These are phyloP conservation scores for Plasmodium malariae DNA, from an alignment of 169 alveolate species.

Conservation along the genomic window DNA sequence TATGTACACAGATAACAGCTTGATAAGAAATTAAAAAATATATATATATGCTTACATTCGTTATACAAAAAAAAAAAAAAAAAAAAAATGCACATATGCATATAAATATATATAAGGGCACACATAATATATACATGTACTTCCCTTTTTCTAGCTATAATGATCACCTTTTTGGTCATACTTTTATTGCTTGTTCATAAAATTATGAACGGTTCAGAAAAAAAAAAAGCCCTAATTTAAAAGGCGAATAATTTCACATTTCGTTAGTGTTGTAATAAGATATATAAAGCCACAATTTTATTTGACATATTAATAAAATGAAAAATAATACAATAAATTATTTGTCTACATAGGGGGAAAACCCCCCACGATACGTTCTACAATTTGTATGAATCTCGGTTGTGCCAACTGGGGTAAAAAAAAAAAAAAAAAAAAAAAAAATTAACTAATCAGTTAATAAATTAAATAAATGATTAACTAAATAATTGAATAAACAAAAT, in stretches of 20 bases:
- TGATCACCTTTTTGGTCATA: background rate
- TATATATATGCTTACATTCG: background rate
- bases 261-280: background rate
- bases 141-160: too few relatives aligned
- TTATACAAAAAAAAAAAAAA: background rate
- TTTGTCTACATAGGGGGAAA: too few relatives aligned
- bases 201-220: slow-evolving; percentile 31
- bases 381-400: background rate
- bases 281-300: background rate
- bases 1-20: too few relatives aligned
- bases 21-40: background rate
- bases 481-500: too few relatives aligned
- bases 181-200: slow-evolving; percentile 19
- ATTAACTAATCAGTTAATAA: too few relatives aligned
- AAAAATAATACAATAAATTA: too few relatives aligned
- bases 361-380: too few relatives aligned
- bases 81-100: background rate
- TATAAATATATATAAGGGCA: background rate
- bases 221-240: background rate
- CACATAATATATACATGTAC: too few relatives aligned
- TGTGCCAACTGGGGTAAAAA: background rate
- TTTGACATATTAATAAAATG: too few relatives aligned
- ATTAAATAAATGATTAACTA: too few relatives aligned
- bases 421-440: background rate
- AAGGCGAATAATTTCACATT: background rate